Evolutionary conservation across 1,139 yeast genomes (phyloP).

Genomic region (Arxiozyma bovina): DNA sequence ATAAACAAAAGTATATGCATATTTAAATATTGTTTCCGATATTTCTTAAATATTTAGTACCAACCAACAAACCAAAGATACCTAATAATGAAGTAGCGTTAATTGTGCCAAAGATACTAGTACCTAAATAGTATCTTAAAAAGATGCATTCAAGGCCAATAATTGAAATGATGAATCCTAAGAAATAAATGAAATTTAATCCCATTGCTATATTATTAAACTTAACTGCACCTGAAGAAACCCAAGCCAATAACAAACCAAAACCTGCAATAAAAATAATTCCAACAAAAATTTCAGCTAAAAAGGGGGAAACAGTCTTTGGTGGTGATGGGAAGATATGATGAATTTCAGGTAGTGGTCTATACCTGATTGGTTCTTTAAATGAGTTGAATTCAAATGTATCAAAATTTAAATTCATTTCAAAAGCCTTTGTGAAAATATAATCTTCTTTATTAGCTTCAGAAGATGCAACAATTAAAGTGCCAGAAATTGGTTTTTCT

Average conservation of each 20-base stretch:
- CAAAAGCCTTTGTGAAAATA: constrained; percentile 8
- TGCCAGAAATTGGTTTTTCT: constrained; percentile 10
- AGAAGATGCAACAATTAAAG: constrained; percentile 12
- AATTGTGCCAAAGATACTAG: constrained; percentile 64
- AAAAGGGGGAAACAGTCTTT: constrained; percentile 42
- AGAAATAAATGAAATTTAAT: constrained; percentile 20
- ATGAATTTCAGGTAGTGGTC: constrained; percentile 48
- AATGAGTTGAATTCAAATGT: constrained; percentile 2
- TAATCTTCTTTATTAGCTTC: constrained; percentile 4
- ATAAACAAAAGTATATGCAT: not conserved
- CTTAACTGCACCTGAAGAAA: constrained; percentile 38
- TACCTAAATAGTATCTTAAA: constrained; percentile 58
- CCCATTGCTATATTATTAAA: constrained; percentile 32
- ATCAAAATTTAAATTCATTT: constrained; percentile 8
- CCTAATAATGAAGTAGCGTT: constrained; percentile 45
- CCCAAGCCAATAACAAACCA: constrained; percentile 44
- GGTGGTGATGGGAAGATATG: constrained; percentile 58
- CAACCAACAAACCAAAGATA: constrained; percentile 49
- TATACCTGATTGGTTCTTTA: constrained; percentile 16
- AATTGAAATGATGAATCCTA: constrained; percentile 45
- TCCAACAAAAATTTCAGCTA: constrained; percentile 50
- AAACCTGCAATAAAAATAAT: constrained; percentile 37
- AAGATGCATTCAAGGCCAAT: constrained; percentile 56
- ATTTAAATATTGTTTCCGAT: constrained; percentile 13
- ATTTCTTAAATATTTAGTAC: constrained; percentile 53